phyloP scores from a whole-genome alignment of 805 yeast genomes.

The Saturnispora dispora region DNA sequence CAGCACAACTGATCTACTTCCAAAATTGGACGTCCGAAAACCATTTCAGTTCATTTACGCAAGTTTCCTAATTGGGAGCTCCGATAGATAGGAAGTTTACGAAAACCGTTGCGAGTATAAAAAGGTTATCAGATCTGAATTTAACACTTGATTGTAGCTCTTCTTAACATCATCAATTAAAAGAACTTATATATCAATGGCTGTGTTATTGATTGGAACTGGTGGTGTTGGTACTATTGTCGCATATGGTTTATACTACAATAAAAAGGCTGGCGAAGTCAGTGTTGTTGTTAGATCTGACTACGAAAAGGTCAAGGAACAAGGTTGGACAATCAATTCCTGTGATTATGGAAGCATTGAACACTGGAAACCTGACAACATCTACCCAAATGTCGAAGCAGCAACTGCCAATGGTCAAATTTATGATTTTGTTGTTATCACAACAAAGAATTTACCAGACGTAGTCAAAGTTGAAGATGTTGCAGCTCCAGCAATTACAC shows the following conservation, averaged over 20 bases:
- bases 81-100: background rate
- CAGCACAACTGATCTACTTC: background rate
- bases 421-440: slow-evolving; percentile 49
- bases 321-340: slow-evolving; percentile 51
- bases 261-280: slow-evolving; percentile 39
- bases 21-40: background rate
- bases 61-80: background rate
- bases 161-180: background rate
- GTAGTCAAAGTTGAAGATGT: slow-evolving; percentile 42
- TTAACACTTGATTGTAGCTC: background rate
- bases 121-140: background rate
- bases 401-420: slow-evolving; percentile 32
- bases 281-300: slow-evolving; percentile 52
- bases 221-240: slow-evolving; percentile 82
- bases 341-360: slow-evolving; percentile 48
- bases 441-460: slow-evolving; percentile 58
- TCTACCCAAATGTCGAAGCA: slow-evolving; percentile 28
- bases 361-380: slow-evolving; percentile 45
- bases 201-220: slow-evolving; percentile 48
- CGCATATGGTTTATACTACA: slow-evolving; percentile 48
- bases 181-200: background rate
- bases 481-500: slow-evolving; percentile 40
- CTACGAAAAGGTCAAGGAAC: slow-evolving; percentile 38
- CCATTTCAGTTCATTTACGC: background rate
- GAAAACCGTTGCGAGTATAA: background rate